A percentile compares a stretch with the other conserved stretches of the same genome.
Evolutionary conservation across 768 basidiomycete genomes (phyloP).

Genomic region (Boletellus ananas): DNA sequence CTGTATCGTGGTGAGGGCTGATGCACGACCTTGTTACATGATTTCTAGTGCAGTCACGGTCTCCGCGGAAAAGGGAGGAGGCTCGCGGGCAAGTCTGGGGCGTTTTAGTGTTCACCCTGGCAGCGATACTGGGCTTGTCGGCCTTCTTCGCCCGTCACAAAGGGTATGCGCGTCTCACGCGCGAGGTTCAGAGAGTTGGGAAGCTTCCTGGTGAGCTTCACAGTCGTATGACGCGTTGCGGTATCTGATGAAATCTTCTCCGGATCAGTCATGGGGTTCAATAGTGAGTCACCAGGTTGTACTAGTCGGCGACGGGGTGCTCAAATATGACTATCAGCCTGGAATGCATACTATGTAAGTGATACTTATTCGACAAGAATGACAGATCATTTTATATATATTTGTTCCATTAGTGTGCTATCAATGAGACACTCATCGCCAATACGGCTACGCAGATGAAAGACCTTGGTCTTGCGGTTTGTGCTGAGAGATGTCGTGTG

Average conservation of each 20-base stretch:
- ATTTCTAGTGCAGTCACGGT: background rate
- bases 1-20: background rate
- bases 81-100: slow-evolving; percentile 3
- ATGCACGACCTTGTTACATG: background rate
- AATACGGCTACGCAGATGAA: slow-evolving; percentile 49
- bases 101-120: slow-evolving; percentile 17
- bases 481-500: slow-evolving; percentile 5
- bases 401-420: slow-evolving; percentile 44
- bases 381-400: background rate
- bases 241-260: background rate
- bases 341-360: slow-evolving; percentile 65
- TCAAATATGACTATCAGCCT: slow-evolving; percentile 38
- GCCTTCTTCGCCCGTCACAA: slow-evolving; percentile 12
- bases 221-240: background rate
- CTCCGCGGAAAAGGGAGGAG: background rate
- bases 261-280: slow-evolving; percentile 54
- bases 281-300: slow-evolving; percentile 41
- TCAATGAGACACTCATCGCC: slow-evolving; percentile 50
- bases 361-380: background rate
- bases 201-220: slow-evolving; percentile 34
- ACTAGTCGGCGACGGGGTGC: slow-evolving; percentile 1
- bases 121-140: slow-evolving; percentile 15
- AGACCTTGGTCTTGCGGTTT: slow-evolving; percentile 47
- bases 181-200: slow-evolving; percentile 24
- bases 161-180: background rate